Conservation (phyloP, 2,329 filamentous ascomycete genomes). For the Zasmidium angulare region DNA sequence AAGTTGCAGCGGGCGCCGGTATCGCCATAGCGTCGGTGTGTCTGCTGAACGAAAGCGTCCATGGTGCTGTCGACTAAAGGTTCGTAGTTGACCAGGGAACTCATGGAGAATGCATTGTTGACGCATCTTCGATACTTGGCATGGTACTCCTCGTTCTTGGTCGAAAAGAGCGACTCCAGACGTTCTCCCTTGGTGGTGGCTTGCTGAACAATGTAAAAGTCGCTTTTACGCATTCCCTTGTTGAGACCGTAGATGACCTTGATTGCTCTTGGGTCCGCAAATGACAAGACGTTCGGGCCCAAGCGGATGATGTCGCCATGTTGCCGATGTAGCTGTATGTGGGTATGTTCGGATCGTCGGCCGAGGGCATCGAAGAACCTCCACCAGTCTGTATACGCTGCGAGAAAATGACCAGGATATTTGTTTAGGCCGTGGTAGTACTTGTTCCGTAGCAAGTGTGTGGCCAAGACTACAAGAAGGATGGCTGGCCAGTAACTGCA, state of each 20-base stretch:
- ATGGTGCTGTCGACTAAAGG: conserved; percentile 76
- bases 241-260: conserved; percentile 79
- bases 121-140: conserved; percentile 72
- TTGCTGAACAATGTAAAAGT: conserved; percentile 79
- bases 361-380: conserved; percentile 67
- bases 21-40: conserved; percentile 43
- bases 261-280: conserved; percentile 70
- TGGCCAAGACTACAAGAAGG: conserved; percentile 32
- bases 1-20: conserved; percentile 59
- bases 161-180: conserved; percentile 73
- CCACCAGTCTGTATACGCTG: conserved; percentile 72
- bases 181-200: conserved; percentile 67
- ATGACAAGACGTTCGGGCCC: conserved; percentile 72
- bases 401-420: conserved; percentile 71
- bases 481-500: conserved; percentile 44
- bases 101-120: conserved; percentile 77
- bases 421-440: conserved; percentile 61
- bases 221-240: conserved; percentile 78
- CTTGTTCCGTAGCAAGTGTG: conserved; percentile 46
- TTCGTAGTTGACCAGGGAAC: conserved; percentile 73
- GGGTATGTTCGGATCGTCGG: conserved; percentile 65
- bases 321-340: conserved; percentile 66
- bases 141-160: conserved; percentile 73
- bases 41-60: conserved; percentile 63
- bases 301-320: conserved; percentile 73